Evolutionary conservation across 768 basidiomycete species (phyloP).

Genomic region (Kwoniella sp.): DNA sequence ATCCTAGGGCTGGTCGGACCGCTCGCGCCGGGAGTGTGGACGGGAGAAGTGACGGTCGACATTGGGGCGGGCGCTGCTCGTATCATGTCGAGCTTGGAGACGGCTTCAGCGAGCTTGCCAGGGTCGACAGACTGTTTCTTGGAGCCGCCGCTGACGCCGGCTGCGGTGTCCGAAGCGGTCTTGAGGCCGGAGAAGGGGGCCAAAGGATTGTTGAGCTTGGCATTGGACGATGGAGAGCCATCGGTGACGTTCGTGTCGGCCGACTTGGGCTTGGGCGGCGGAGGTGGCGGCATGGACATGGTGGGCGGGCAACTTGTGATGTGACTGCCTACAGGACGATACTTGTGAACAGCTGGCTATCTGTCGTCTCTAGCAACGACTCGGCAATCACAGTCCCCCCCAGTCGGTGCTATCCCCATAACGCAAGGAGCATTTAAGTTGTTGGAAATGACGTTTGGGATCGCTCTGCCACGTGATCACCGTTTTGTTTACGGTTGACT

Average conservation of each 20-base stretch:
- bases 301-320: too few relatives aligned
- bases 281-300: conserved; percentile 22
- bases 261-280: conserved; percentile 8
- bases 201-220: background rate
- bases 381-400: too few relatives aligned
- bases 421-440: too few relatives aligned
- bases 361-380: too few relatives aligned
- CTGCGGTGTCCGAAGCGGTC: background rate
- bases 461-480: too few relatives aligned
- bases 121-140: conserved; percentile 23
- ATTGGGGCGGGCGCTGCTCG: conserved; percentile 24
- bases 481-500: background rate
- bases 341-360: too few relatives aligned
- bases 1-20: conserved; percentile 28
- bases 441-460: too few relatives aligned
- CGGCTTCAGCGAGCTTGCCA: conserved; percentile 31
- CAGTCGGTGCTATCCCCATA: too few relatives aligned
- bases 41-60: conserved; percentile 18
- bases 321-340: too few relatives aligned
- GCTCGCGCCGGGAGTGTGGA: conserved; percentile 19
- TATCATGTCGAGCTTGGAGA: conserved; percentile 33
- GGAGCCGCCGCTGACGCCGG: background rate
- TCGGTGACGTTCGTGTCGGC: background rate
- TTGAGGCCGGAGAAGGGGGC: too few relatives aligned
- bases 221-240: background rate